Conservation (phyloP, 2,329 filamentous ascomycete species). For the Aurifilum marmelostoma region DNA sequence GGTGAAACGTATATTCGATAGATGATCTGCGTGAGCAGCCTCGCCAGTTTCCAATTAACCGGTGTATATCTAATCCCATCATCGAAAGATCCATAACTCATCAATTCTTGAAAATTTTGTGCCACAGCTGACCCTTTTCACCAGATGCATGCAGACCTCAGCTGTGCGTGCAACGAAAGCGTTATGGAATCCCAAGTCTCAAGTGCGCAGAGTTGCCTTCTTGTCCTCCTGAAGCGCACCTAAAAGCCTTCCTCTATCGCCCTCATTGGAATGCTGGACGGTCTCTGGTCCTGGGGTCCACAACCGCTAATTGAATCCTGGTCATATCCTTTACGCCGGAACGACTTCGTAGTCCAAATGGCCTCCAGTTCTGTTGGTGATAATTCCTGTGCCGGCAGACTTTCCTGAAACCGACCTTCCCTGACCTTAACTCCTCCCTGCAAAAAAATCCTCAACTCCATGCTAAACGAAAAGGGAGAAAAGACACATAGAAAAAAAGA, state of each 20-base stretch:
- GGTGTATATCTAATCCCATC: not conserved
- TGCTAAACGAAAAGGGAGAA: constrained; percentile 32
- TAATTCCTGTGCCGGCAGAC: constrained; percentile 1
- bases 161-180: constrained; percentile 3
- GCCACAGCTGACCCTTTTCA: not conserved
- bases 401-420: not conserved
- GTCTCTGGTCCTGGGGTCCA: not conserved
- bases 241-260: not conserved
- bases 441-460: constrained; percentile 29
- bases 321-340: constrained; percentile 7
- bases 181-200: not conserved
- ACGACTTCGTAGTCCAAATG: not conserved
- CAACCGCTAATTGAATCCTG: not conserved
- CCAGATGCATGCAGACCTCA: not conserved
- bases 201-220: not conserved
- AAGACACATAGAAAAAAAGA: too few relatives aligned
- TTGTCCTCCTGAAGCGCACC: not conserved
- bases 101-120: not conserved
- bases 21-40: not conserved
- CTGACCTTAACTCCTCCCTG: not conserved
- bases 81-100: not conserved
- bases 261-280: not conserved
- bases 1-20: constrained; percentile 1
- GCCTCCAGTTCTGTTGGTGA: constrained; percentile 5
- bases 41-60: not conserved